A percentile compares a stretch with the other conserved stretches of the same genome.
phyloP scores from a whole-genome alignment of 306 rosid genomes.

The Vicia faba region DNA sequence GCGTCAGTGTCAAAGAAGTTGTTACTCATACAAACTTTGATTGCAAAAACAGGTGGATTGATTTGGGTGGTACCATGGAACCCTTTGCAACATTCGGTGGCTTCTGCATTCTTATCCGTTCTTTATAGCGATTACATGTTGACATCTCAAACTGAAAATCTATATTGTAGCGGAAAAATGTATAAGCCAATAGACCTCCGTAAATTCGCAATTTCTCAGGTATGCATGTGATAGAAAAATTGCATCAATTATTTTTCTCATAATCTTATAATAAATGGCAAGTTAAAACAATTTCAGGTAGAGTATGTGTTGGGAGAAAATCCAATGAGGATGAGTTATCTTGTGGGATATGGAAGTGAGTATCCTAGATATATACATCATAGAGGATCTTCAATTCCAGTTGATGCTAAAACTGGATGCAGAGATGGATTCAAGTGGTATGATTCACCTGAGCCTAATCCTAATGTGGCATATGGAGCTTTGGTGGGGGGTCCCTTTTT shows the following conservation, averaged over 20 bases:
- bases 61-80: conserved; percentile 66
- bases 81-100: conserved; percentile 58
- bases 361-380: conserved; percentile 66
- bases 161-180: conserved; percentile 56
- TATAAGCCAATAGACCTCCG: conserved; percentile 60
- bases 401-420: conserved; percentile 57
- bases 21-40: conserved; percentile 4
- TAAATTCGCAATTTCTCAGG: conserved; percentile 67
- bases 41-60: conserved; percentile 54
- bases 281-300: too few species aligned
- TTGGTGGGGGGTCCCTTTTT: conserved; percentile 70
- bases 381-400: conserved; percentile 74
- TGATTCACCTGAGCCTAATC: conserved; percentile 49
- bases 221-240: too few species aligned
- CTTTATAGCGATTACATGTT: conserved; percentile 72
- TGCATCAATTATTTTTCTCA: too few species aligned
- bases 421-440: conserved; percentile 63
- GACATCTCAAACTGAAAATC: conserved; percentile 49
- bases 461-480: conserved; percentile 69
- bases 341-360: conserved; percentile 59
- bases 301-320: conserved; percentile 63
- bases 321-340: conserved; percentile 63
- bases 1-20: not conserved
- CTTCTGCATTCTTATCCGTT: conserved; percentile 71
- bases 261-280: too few species aligned